These are phyloP conservation scores for Reticulascus tulasneorum DNA, from an alignment of 2,329 filamentous ascomycete species.

Conservation along the genomic window DNA sequence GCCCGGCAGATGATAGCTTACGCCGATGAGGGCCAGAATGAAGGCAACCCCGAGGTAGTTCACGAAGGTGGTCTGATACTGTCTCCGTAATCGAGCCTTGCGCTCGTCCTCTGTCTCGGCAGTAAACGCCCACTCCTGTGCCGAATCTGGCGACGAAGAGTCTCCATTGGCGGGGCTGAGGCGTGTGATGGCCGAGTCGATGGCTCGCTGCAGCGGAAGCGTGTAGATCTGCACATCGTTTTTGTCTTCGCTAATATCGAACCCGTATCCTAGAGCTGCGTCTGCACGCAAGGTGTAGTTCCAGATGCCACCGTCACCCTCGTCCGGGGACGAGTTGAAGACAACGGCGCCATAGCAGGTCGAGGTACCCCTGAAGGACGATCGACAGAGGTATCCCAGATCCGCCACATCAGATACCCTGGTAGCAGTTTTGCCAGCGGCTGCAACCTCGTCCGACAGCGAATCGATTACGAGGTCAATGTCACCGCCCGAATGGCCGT, in stretches of 20 bases:
- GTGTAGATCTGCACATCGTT: slow-evolving; percentile 66
- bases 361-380: slow-evolving; percentile 59
- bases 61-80: slow-evolving; percentile 62
- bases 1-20: slow-evolving; percentile 69
- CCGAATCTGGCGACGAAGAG: slow-evolving; percentile 23
- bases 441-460: slow-evolving; percentile 37
- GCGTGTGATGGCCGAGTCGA: slow-evolving; percentile 60
- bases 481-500: slow-evolving; percentile 63
- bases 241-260: slow-evolving; percentile 49
- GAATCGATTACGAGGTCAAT: slow-evolving; percentile 67
- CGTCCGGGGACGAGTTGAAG: slow-evolving; percentile 65
- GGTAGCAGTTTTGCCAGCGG: slow-evolving; percentile 21
- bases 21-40: slow-evolving; percentile 64
- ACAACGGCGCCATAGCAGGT: slow-evolving; percentile 69
- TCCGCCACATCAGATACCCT: slow-evolving; percentile 19
- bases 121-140: slow-evolving; percentile 27
- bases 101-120: slow-evolving; percentile 38
- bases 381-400: slow-evolving; percentile 47
- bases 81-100: slow-evolving; percentile 52
- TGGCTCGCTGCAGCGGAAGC: slow-evolving; percentile 64
- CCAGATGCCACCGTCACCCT: slow-evolving; percentile 47
- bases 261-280: slow-evolving; percentile 46
- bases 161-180: slow-evolving; percentile 28
- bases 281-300: slow-evolving; percentile 72
- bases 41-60: slow-evolving; percentile 63